phyloP scores from a whole-genome alignment of 768 basidiomycete species.

The Cystofilobasidium macerans region DNA sequence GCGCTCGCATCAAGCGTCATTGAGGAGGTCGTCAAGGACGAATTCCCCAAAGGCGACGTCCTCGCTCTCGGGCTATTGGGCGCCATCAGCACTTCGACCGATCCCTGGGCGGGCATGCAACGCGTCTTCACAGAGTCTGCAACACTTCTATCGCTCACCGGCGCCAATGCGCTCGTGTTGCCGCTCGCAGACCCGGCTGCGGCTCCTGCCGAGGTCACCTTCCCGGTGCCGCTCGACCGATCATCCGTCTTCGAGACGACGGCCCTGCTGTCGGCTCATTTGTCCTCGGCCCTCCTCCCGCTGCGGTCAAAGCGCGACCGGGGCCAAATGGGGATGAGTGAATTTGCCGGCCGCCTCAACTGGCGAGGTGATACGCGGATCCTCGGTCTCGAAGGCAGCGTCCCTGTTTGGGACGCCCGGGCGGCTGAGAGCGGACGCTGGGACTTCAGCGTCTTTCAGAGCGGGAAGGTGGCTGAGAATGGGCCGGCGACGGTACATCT shows the following conservation, averaged over 20 bases:
- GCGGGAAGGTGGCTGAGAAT: slow-evolving; percentile 2
- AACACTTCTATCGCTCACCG: background rate
- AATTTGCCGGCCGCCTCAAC: slow-evolving; percentile 46
- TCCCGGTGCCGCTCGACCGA: background rate
- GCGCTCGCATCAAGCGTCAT: slow-evolving; percentile 54
- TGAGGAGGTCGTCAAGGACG: slow-evolving; percentile 51
- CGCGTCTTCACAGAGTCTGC: slow-evolving; percentile 18
- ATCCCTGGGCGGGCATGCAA: slow-evolving; percentile 17
- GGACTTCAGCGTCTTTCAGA: slow-evolving; percentile 10
- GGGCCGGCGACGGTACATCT: background rate
- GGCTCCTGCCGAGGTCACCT: background rate
- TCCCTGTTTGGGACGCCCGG: slow-evolving; percentile 40
- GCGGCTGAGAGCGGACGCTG: background rate
- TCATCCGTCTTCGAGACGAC: slow-evolving; percentile 45
- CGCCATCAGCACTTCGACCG: background rate
- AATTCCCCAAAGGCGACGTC: slow-evolving; percentile 46
- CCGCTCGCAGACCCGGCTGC: background rate
- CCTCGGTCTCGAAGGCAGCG: slow-evolving; percentile 48
- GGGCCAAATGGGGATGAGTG: slow-evolving; percentile 42
- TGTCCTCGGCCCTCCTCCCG: slow-evolving; percentile 53
- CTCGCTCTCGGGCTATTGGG: slow-evolving; percentile 12
- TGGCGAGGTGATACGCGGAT: slow-evolving; percentile 49
- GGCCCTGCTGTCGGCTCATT: slow-evolving; percentile 50
- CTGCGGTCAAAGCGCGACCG: slow-evolving; percentile 44
- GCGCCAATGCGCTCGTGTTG: background rate